Conservation (phyloP, 2,329 filamentous ascomycete genomes). For the Nothomitra cinnamomea region DNA sequence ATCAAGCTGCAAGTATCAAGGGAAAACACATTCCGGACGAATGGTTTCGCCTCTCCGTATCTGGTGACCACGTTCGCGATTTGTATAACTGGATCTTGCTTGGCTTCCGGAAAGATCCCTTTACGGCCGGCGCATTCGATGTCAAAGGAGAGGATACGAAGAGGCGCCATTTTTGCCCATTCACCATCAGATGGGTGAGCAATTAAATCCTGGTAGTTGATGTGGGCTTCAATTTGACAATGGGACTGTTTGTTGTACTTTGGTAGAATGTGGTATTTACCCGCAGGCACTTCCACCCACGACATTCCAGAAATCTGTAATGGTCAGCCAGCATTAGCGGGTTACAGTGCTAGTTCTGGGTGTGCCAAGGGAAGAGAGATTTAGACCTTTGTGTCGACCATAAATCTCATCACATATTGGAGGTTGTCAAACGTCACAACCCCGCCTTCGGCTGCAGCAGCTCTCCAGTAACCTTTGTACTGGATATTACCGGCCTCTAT, state of each 20-base stretch:
- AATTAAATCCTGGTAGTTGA: slow-evolving; percentile 68
- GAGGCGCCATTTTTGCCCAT: slow-evolving; percentile 94
- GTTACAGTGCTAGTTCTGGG: neutral
- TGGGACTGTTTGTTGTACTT: slow-evolving; percentile 61
- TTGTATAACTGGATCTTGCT: slow-evolving; percentile 87
- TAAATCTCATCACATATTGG: slow-evolving; percentile 87
- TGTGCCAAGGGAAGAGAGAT: neutral
- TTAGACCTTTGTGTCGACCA: slow-evolving; percentile 80
- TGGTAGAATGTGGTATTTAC: slow-evolving; percentile 54
- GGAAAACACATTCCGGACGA: slow-evolving; percentile 92
- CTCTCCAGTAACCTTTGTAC: slow-evolving; percentile 78
- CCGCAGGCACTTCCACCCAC: slow-evolving; percentile 75
- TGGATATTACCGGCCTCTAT: slow-evolving; percentile 68
- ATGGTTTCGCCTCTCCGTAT: slow-evolving; percentile 91
- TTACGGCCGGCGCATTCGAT: slow-evolving; percentile 97
- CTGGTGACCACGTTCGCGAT: slow-evolving; percentile 91
- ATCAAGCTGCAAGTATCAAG: slow-evolving; percentile 84
- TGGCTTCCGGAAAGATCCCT: slow-evolving; percentile 88
- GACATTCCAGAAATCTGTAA: slow-evolving; percentile 76
- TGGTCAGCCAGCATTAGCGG: neutral
- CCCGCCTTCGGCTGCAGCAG: slow-evolving; percentile 37
- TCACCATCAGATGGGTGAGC: slow-evolving; percentile 80
- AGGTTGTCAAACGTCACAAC: slow-evolving; percentile 92
- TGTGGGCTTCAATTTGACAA: slow-evolving; percentile 85
- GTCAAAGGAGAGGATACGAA: slow-evolving; percentile 89